Evolutionary conservation across 768 basidiomycete species (phyloP).

Genomic region (Thelephora ganbajun): DNA sequence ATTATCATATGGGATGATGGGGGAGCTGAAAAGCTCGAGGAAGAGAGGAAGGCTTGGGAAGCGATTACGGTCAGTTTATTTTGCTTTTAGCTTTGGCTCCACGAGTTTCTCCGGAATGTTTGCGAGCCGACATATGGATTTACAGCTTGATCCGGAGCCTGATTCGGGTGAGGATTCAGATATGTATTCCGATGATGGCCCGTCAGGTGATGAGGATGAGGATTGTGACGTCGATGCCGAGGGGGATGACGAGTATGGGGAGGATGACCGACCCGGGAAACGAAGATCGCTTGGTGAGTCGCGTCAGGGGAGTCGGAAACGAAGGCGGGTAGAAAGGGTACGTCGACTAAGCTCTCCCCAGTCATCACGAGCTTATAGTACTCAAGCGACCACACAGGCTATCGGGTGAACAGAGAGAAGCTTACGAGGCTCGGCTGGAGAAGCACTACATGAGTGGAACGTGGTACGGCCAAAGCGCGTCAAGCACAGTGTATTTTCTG

Average conservation of each 20-base stretch:
- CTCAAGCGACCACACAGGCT: conserved; percentile 38
- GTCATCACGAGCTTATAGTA: background rate
- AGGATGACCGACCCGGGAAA: conserved; percentile 28
- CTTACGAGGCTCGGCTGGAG: conserved; percentile 49
- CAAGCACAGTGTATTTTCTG: conserved; percentile 79
- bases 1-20: conserved; percentile 93
- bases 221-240: conserved; percentile 29
- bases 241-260: conserved; percentile 29
- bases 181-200: conserved; percentile 27
- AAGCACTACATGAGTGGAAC: conserved; percentile 81
- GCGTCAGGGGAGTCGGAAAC: conserved; percentile 33
- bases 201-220: conserved; percentile 26
- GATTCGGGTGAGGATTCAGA: conserved; percentile 52
- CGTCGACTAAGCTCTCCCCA: conserved; percentile 4
- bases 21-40: conserved; percentile 49
- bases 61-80: conserved; percentile 49
- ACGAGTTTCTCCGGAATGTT: background rate
- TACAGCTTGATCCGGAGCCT: conserved; percentile 65
- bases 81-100: background rate
- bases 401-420: conserved; percentile 54
- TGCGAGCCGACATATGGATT: background rate
- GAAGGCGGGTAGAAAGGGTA: conserved; percentile 35
- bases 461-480: conserved; percentile 80
- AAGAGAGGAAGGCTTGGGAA: conserved; percentile 76
- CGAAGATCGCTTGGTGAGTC: conserved; percentile 30